Evolutionary conservation across 306 rosid genomes (phyloP).

Genomic region (Spatholobus suberectus): DNA sequence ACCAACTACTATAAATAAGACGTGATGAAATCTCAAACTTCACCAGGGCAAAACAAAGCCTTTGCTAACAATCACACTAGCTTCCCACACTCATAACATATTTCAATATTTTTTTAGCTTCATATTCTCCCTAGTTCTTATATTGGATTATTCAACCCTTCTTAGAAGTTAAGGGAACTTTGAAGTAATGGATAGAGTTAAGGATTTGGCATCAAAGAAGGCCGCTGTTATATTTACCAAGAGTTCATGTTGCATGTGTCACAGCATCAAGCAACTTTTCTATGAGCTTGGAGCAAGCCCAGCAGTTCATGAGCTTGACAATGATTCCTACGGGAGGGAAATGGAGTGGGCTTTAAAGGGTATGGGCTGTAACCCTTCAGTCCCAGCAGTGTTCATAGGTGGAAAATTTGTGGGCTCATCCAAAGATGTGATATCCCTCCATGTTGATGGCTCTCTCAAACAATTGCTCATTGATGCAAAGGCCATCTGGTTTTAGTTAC

Average conservation of each 20-base stretch:
- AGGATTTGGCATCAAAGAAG: constrained; percentile 86
- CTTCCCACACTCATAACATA: neutral
- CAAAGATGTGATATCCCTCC: constrained; percentile 89
- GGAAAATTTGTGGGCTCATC: constrained; percentile 90
- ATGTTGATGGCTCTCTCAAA: constrained; percentile 90
- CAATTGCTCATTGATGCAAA: constrained; percentile 92
- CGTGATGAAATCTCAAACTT: constrained; percentile 49
- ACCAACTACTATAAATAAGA: constrained; percentile 74
- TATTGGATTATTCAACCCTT: no score
- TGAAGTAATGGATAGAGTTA: constrained; percentile 73
- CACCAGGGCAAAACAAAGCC: constrained; percentile 55
- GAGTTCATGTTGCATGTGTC: constrained; percentile 97
- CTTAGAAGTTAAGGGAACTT: neutral
- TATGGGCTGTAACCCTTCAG: constrained; percentile 87
- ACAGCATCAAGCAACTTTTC: constrained; percentile 87
- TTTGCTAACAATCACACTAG: constrained; percentile 31
- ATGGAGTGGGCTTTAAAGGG: constrained; percentile 83
- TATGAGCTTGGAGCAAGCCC: constrained; percentile 98
- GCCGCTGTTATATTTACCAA: constrained; percentile 96
- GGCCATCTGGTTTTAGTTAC: constrained; percentile 89
- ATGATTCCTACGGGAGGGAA: constrained; percentile 74
- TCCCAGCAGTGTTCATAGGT: constrained; percentile 96
- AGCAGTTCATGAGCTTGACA: constrained; percentile 90
- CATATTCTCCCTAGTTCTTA: neutral
- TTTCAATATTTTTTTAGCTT: neutral